Evolutionary conservation across 2,329 filamentous ascomycete genomes (phyloP).

Genomic region (Alternaria metachromatica): DNA sequence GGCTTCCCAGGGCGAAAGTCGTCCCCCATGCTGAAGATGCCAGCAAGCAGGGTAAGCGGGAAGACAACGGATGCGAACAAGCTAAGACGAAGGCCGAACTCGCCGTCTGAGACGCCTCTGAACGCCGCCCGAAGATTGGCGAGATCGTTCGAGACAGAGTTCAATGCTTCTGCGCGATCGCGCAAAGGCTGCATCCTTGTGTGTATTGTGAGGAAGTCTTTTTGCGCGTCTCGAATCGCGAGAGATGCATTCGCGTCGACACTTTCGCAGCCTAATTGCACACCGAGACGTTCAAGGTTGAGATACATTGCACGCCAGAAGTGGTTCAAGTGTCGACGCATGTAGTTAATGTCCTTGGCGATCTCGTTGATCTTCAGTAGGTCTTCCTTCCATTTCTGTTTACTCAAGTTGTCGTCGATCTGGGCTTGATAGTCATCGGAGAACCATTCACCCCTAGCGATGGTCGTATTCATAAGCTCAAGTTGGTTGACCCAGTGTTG

Average conservation of each 20-base stretch:
- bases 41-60: slow-evolving; percentile 22
- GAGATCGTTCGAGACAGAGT: slow-evolving; percentile 22
- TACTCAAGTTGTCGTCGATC: slow-evolving; percentile 10
- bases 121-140: slow-evolving; percentile 21
- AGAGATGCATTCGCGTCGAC: background rate
- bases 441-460: slow-evolving; percentile 18
- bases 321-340: slow-evolving; percentile 22
- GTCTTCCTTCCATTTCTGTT: slow-evolving; percentile 20
- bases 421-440: slow-evolving; percentile 24
- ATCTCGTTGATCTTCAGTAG: slow-evolving; percentile 18
- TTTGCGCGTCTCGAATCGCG: slow-evolving; percentile 22
- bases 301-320: slow-evolving; percentile 24
- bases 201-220: slow-evolving; percentile 25
- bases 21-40: slow-evolving; percentile 13
- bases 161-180: slow-evolving; percentile 23
- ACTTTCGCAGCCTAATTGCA: background rate
- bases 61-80: background rate
- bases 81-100: slow-evolving; percentile 15
- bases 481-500: slow-evolving; percentile 9
- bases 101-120: slow-evolving; percentile 27
- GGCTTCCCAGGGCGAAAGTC: slow-evolving; percentile 18
- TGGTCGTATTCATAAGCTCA: slow-evolving; percentile 4
- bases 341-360: slow-evolving; percentile 25
- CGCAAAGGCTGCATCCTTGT: slow-evolving; percentile 20
- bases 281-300: slow-evolving; percentile 15